Evolutionary conservation across 2,329 filamentous ascomycete species (phyloP).

Genomic region (Cercospora sojina): DNA sequence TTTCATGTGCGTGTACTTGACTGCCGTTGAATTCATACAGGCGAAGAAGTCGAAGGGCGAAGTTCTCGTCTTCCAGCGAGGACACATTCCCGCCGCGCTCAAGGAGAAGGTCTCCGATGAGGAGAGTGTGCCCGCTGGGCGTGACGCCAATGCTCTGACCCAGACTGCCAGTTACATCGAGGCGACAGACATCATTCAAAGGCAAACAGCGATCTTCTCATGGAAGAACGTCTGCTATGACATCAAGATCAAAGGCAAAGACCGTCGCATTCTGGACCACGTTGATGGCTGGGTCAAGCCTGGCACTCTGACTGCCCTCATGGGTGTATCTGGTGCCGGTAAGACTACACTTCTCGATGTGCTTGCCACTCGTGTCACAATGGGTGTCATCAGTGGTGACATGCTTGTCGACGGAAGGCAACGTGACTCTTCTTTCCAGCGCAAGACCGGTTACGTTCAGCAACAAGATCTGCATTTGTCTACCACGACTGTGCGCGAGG

Average conservation of each 20-base stretch:
- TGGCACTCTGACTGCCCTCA: conserved; percentile 82
- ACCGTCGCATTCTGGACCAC: conserved; percentile 74
- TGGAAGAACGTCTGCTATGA: conserved; percentile 80
- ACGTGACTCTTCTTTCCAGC: conserved; percentile 79
- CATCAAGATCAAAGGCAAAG: conserved; percentile 76
- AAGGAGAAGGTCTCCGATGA: conserved; percentile 49
- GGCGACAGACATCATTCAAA: conserved; percentile 52
- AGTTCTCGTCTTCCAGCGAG: conserved; percentile 51
- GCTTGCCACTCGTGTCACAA: conserved; percentile 78
- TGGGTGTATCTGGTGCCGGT: conserved; percentile 90
- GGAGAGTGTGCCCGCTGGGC: conserved; percentile 20
- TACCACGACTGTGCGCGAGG: conserved; percentile 84
- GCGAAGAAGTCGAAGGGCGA: conserved; percentile 54
- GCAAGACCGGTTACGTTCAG: conserved; percentile 88
- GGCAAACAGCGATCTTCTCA: conserved; percentile 76
- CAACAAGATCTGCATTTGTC: conserved; percentile 87
- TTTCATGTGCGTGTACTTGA: conserved; percentile 45
- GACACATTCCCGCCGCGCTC: conserved; percentile 51
- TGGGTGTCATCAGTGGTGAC: conserved; percentile 83
- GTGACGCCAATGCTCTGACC: conserved; percentile 22
- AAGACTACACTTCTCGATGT: conserved; percentile 90
- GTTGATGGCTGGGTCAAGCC: conserved; percentile 94
- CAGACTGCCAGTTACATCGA: conserved; percentile 41
- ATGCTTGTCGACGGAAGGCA: conserved; percentile 78
- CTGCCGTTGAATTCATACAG: conserved; percentile 48